Conservation (phyloP, 345 rosid species). For the Boechera stricta region DNA sequence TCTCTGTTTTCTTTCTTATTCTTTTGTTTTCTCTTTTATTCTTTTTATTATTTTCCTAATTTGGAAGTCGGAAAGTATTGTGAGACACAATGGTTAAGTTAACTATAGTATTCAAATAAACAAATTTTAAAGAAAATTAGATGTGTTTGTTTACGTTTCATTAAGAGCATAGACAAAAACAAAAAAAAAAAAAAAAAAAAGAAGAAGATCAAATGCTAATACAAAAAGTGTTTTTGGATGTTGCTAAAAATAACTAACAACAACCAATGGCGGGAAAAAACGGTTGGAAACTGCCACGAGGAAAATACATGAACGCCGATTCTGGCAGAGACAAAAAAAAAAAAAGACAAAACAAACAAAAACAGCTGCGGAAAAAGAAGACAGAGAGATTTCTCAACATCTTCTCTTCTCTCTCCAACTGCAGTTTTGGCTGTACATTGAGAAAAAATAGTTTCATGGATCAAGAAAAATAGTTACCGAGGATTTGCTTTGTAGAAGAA, state of each 20-base stretch:
- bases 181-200: neutral
- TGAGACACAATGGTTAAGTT: too few species aligned
- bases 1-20: too few species aligned
- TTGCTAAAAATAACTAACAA: conserved; percentile 16
- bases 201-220: neutral
- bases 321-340: conserved; percentile 22
- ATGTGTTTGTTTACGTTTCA: too few species aligned
- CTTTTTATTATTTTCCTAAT: too few species aligned
- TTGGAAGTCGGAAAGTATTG: too few species aligned
- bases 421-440: conserved; percentile 22
- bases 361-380: conserved; percentile 15
- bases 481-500: conserved; percentile 35
- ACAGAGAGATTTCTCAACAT: conserved; percentile 26
- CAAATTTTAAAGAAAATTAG: too few species aligned
- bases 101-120: too few species aligned
- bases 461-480: conserved; percentile 46
- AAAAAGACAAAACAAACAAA: neutral
- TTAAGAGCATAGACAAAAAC: neutral
- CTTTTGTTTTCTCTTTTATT: too few species aligned
- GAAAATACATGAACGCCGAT: conserved; percentile 22
- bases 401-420: conserved; percentile 33
- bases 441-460: conserved; percentile 38
- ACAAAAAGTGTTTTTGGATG: conserved; percentile 8
- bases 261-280: conserved; percentile 37
- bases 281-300: conserved; percentile 43